Base-by-base conservation (phyloP, 495 filamentous ascomycete genomes). In the Tuber aestivum region DNA sequence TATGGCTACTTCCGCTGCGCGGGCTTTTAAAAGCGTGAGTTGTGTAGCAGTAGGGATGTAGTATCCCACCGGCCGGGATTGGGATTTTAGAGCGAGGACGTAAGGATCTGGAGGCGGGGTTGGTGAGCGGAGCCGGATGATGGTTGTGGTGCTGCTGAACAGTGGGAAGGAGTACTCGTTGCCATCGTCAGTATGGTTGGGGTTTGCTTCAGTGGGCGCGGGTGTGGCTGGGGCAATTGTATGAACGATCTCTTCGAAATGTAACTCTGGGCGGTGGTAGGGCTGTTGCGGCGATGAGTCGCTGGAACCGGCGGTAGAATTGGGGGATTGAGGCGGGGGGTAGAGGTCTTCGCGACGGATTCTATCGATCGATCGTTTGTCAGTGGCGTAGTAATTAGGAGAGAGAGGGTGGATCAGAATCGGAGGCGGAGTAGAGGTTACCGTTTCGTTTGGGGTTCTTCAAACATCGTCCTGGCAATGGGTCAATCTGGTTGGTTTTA, bases 391-490 rank as follows among this genome's bases (percentile, higher is more conserved):
- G 70, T 50, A 2, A 48, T 61, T 41, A 38, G 38, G 41, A n/a
- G 72, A 10, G 21, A 69, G 38, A 3, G 38, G 2, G 48, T 56
- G 72, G 68, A 35, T 18, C 3, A 23, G 14, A 23, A 27, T 27
- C 1, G 44, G 40, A 69, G 69, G 18, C 0, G 27, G 12, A 48
- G 50, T 14, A 48, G 48, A 68, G n/a, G 23, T 21, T 72, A 74
- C 72, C 76, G 79, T 71, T 82, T 79, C 16, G 79, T 82, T 76
- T 82, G 76, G 35, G 79, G 76, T 35, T 79, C 72, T 27, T 73
- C 45, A 44, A 79, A 79, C 78, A 79, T 78, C 65, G 21, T 41
- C 41, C 40, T 0, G 23, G 3, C 2, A 5, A 18, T 70, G 44
- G 35, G 7, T 41, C 41, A 40, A 21, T 48, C 16, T 40, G n/a